Evolutionary conservation across 2,329 filamentous ascomycete species (phyloP), one percentile per base, ranked within the genome.

Genomic region (Arachnopeziza araneosa): DNA sequence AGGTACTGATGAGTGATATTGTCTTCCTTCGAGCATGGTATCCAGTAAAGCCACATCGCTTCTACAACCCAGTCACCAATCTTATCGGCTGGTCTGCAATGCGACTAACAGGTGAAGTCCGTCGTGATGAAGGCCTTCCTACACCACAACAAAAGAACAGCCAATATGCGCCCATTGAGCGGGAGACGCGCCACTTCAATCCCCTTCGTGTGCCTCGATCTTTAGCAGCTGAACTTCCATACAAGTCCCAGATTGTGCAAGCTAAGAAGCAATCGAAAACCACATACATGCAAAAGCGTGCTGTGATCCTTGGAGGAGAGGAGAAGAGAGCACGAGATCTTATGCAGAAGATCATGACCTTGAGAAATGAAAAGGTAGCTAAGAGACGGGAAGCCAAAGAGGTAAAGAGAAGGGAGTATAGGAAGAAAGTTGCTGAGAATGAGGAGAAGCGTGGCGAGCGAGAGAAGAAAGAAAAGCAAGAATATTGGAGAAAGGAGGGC

Each of bases 1-100:
- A 98, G 79, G 91, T 99, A 63, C 82, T 99, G 56, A 92, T 96
- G 83, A 91, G 87, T 74, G 95, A 99, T 73, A 96, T 99, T 67
- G 90, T 98, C 63, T 98, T 99, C 80, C 78, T 99, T 49, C 85
- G 95, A 54, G 93, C 95, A 1, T 99, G 96, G 96, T 98, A 96
- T 75, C 91, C 95, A 10, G 87, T 99, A 75, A 92, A 92, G 71
- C 95, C 95, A 1, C 92, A 92, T 75, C 88, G 93, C 60, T 99
- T 96, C 83, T 97, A 97, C 80, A 97, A 98, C 75, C 90, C 92
- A 1, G 93, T 96, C 58, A 95, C 91, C 61, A 96, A 99, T 75
- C 83, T 98, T 49, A 82, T 98, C 61, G 91, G 78, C 10, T 98
- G 95, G 95, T 84, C 89, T 70, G 86, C 88, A 58, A 99, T 99